Evolutionary conservation across 768 basidiomycete species (phyloP).

Genomic region (Hypholoma fasciculare): DNA sequence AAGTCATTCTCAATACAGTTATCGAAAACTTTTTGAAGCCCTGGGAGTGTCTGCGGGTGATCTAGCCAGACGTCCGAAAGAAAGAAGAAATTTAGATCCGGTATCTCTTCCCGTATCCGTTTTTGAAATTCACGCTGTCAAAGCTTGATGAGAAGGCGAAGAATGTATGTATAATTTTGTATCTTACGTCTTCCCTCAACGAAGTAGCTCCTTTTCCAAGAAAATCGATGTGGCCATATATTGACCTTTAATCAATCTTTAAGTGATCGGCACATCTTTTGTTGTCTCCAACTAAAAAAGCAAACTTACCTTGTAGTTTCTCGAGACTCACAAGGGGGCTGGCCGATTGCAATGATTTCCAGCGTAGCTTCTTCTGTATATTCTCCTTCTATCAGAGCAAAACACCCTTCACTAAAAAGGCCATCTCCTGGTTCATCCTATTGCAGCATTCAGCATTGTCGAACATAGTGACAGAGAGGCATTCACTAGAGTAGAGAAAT

Average conservation of each 20-base stretch:
- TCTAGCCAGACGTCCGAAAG: slow-evolving; percentile 97
- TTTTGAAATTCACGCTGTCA: slow-evolving; percentile 58
- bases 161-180: slow-evolving; percentile 1
- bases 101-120: slow-evolving; percentile 66
- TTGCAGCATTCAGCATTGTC: background rate
- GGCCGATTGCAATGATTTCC: slow-evolving; percentile 91
- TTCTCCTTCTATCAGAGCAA: slow-evolving; percentile 94
- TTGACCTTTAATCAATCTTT: slow-evolving; percentile 54
- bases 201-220: slow-evolving; percentile 94
- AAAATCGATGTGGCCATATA: slow-evolving; percentile 97
- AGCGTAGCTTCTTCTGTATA: slow-evolving; percentile 92
- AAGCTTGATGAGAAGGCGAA: background rate
- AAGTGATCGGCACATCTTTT: background rate
- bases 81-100: slow-evolving; percentile 86
- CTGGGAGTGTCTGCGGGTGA: slow-evolving; percentile 76
- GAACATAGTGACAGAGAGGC: background rate
- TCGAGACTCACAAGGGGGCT: slow-evolving; percentile 93
- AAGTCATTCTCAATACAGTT: slow-evolving; percentile 86
- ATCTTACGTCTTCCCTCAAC: slow-evolving; percentile 82
- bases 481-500: slow-evolving; percentile 83
- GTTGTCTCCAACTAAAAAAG: background rate
- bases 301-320: slow-evolving; percentile 71
- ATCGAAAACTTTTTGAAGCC: slow-evolving; percentile 84
- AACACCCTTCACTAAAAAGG: slow-evolving; percentile 93
- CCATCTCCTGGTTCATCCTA: slow-evolving; percentile 92